Evolutionary conservation across 2,329 filamentous ascomycete species (phyloP), one percentile per base, ranked within the genome.

Genomic region (Gnomoniopsis sp.): DNA sequence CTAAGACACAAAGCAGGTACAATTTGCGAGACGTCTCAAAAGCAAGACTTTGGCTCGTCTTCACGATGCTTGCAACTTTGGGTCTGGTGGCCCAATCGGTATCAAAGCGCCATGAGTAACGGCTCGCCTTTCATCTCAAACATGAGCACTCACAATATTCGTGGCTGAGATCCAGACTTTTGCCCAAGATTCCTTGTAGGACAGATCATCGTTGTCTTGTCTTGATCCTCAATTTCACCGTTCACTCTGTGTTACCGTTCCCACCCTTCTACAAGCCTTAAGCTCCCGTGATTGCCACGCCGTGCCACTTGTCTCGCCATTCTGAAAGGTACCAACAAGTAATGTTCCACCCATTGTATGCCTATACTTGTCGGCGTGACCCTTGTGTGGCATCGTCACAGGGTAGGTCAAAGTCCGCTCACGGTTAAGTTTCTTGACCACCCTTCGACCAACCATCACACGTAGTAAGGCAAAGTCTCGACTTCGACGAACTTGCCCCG

Each of bases 141-240:
- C 60, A 51, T 62, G 57, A 55, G 60, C 60, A 62, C 34, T 62
- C 58, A 62, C 19, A 52, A 22, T 43, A 53, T 36, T 19, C 47
- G 41, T 52, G 44, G 48, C 41, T 57, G 44, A 44, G 51, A 53
- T 49, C 22, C 36, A 15, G n/a, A 36, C 43, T n/a, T 44, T 8
- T 33, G 22, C 43, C 33, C 14, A 33, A 30, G 21, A 3, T 19
- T 47, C 30, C 12, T 23, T 23, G 46, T 48, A 23, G 55, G 46
- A 62, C 57, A 56, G 19, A 30, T 41, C 46, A 36, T 49, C 22
- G 44, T 26, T 36, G 26, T 33, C 33, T 26, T 59, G 60, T 59
- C 60, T 62, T 54, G 53, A 50, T 19, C 53, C n/a, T 43, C 38
- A 62, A 59, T 62, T 38, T 62, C 38, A n/a, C 33, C 49, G 22